Conservation (phyloP, 2,329 filamentous ascomycete genomes). For the Botrytis byssoidea region DNA sequence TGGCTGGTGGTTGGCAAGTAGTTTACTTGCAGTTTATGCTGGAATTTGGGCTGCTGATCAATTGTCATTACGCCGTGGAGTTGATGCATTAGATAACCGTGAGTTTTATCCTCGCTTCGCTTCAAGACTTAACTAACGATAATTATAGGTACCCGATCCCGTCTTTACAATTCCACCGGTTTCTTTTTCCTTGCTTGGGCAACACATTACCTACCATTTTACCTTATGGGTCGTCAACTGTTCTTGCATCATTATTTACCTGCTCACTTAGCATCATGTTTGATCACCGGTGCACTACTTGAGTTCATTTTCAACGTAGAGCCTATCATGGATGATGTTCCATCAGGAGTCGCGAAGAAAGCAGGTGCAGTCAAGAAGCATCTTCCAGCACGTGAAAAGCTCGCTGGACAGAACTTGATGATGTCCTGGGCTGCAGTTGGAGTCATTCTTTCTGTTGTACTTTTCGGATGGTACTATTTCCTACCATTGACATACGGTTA, state of each 20-base stretch:
- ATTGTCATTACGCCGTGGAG: slow-evolving; percentile 83
- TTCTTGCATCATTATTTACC: slow-evolving; percentile 98
- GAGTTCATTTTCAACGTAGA: slow-evolving; percentile 97
- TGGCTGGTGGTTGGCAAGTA: slow-evolving; percentile 95
- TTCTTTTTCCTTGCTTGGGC: slow-evolving; percentile 99
- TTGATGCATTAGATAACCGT: slow-evolving; percentile 92
- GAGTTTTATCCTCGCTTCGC: slow-evolving; percentile 48
- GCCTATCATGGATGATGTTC: slow-evolving; percentile 57
- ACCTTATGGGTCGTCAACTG: slow-evolving; percentile 94
- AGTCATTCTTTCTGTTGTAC: slow-evolving; percentile 65
- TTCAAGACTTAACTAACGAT: slow-evolving; percentile 36
- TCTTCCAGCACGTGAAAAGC: slow-evolving; percentile 76
- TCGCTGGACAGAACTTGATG: slow-evolving; percentile 73
- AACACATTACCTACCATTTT: slow-evolving; percentile 96
- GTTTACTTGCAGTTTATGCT: slow-evolving; percentile 86
- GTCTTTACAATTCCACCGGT: slow-evolving; percentile 95
- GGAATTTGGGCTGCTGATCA: slow-evolving; percentile 93
- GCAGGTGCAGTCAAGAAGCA: slow-evolving; percentile 52
- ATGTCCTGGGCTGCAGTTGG: slow-evolving; percentile 75
- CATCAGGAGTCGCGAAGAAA: slow-evolving; percentile 46
- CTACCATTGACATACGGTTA: slow-evolving; percentile 93
- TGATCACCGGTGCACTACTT: slow-evolving; percentile 86
- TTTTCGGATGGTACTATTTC: slow-evolving; percentile 89
- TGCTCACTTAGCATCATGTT: slow-evolving; percentile 83
- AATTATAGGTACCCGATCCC: slow-evolving; percentile 73